Conservation (phyloP, 176 grass and related monocot species). For the Zea luxurians region DNA sequence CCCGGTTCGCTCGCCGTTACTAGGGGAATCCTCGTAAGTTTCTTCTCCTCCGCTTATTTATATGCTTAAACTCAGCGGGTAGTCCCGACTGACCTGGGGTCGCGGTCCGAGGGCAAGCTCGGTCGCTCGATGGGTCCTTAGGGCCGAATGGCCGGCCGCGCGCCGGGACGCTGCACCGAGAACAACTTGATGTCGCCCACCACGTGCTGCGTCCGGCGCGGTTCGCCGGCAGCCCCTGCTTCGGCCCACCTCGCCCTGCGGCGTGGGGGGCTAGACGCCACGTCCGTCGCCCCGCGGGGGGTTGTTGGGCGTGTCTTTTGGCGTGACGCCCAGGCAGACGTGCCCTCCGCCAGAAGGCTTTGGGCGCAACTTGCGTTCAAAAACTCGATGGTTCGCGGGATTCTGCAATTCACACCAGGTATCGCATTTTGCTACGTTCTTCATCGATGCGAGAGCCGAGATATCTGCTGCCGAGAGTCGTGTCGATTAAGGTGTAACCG, state of each 20-base stretch:
- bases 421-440: constrained; percentile 73
- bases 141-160: too few relatives aligned
- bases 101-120: too few relatives aligned
- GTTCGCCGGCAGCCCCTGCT: too few relatives aligned
- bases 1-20: constrained; percentile 50
- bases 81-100: too few relatives aligned
- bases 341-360: constrained; percentile 48
- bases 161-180: too few relatives aligned
- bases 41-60: constrained; percentile 32
- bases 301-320: constrained; percentile 3
- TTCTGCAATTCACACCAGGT: constrained; percentile 79
- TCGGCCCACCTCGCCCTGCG: too few relatives aligned
- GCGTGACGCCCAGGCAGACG: constrained; percentile 27
- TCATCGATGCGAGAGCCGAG: constrained; percentile 69
- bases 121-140: too few relatives aligned
- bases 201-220: too few relatives aligned
- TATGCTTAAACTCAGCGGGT: too few relatives aligned
- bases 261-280: too few relatives aligned
- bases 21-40: constrained; percentile 42
- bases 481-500: not conserved
- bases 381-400: constrained; percentile 74
- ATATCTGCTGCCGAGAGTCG: constrained; percentile 61
- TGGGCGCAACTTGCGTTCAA: constrained; percentile 77
- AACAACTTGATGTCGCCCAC: too few relatives aligned
- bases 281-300: too few relatives aligned